Percentiles rank a stretch among this genome's conserved stretches.
These are phyloP conservation scores for Blastobotrys indianensis DNA, from an alignment of 1,139 yeast species.

Conservation along the genomic window DNA sequence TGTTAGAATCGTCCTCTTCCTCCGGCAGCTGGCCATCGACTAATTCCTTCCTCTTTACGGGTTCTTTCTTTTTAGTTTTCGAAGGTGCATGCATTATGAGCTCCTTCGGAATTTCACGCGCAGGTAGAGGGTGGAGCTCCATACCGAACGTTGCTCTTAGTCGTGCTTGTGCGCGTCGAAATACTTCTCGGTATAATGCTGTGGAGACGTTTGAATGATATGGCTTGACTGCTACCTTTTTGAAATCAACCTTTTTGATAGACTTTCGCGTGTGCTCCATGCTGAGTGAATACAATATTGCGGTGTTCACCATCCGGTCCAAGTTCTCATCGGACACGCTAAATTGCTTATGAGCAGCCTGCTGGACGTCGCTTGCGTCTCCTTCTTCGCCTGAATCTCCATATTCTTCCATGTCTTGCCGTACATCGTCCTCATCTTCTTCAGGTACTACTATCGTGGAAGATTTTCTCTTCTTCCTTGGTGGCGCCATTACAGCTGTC, in stretches of 20 bases:
- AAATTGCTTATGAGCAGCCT: too few species aligned
- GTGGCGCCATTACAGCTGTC: too few species aligned
- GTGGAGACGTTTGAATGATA: not conserved
- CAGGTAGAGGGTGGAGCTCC: conserved; percentile 7
- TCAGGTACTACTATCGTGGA: not conserved
- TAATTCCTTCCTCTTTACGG: not conserved
- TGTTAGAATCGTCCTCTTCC: not conserved
- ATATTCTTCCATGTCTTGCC: not conserved
- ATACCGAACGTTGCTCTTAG: conserved; percentile 10
- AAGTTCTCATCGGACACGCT: not conserved
- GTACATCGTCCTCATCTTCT: not conserved
- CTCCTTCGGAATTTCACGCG: conserved; percentile 7
- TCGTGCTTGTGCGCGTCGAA: conserved; percentile 3
- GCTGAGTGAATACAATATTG: not conserved
- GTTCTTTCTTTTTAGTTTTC: not conserved
- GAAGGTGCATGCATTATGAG: conserved; percentile 5
- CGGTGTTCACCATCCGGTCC: not conserved
- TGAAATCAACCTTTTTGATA: conserved; percentile 4
- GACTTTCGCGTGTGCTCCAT: conserved; percentile 1
- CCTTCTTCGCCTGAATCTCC: not conserved
- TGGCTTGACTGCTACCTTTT: conserved; percentile 2
- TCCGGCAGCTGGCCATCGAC: conserved; percentile 3
- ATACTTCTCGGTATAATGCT: not conserved
- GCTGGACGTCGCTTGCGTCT: too few species aligned
- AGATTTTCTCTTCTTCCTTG: too few species aligned